phyloP scores from a whole-genome alignment of 2,329 filamentous ascomycete species.

The Ilyonectria destructans region DNA sequence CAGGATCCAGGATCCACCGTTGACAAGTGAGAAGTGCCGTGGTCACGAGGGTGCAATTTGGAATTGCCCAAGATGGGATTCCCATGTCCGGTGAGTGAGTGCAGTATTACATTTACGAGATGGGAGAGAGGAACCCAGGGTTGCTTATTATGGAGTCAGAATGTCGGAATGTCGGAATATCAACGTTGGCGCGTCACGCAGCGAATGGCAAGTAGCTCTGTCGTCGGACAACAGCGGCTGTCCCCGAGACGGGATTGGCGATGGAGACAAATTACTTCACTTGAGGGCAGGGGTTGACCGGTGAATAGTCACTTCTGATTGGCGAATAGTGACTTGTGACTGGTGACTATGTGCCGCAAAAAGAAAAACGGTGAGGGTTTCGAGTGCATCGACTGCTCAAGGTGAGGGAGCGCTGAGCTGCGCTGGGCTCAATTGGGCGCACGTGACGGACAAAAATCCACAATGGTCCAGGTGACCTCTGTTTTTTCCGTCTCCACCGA shows the following conservation, averaged over 20 bases:
- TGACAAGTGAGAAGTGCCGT: not conserved
- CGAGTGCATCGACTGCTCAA: not conserved
- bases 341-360: too few relatives aligned
- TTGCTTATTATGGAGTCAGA: not conserved
- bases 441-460: conserved; percentile 49
- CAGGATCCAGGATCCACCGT: not conserved
- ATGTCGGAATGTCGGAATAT: not conserved
- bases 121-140: not conserved
- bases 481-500: conserved; percentile 45
- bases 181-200: too few relatives aligned
- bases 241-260: not conserved
- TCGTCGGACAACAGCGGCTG: not conserved
- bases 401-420: not conserved
- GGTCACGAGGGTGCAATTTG: not conserved
- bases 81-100: not conserved
- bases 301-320: too few relatives aligned
- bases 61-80: not conserved
- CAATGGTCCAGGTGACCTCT: conserved; percentile 47
- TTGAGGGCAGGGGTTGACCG: too few relatives aligned
- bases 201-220: too few relatives aligned
- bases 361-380: not conserved
- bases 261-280: too few relatives aligned
- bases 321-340: too few relatives aligned
- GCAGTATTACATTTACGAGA: not conserved
- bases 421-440: conserved; percentile 9